Conservation (phyloP, 768 basidiomycete genomes). For the Mycena galericulata region DNA sequence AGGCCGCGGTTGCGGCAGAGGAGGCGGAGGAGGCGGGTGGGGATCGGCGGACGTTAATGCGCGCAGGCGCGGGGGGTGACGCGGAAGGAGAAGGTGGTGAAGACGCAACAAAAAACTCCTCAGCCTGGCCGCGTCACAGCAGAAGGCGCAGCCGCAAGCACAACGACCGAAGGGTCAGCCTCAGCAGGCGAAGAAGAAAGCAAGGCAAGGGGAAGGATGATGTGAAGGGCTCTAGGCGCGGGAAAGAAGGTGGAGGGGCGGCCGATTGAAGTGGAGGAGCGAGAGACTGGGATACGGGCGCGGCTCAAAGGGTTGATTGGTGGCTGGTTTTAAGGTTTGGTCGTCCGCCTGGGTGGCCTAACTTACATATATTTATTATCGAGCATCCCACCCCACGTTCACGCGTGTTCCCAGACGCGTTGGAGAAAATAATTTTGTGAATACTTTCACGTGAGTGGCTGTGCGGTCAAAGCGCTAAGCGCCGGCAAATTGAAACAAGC, state of each 20-base stretch:
- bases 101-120: background rate
- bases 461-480: no score
- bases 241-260: background rate
- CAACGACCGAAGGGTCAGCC: background rate
- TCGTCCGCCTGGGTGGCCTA: no score
- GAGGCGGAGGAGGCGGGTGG: no score
- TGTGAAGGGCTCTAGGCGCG: background rate
- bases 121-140: no score
- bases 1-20: no score
- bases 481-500: no score
- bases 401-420: no score
- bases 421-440: no score
- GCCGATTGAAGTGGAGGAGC: conserved; percentile 26
- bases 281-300: background rate
- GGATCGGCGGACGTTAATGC: background rate
- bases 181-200: background rate
- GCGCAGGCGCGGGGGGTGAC: background rate
- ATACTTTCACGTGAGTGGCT: no score
- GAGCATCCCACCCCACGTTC: no score
- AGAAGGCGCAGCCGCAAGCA: background rate
- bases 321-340: conserved; percentile 2
- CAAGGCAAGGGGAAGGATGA: background rate
- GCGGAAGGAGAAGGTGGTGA: background rate
- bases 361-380: no score
- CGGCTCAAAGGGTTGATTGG: conserved; percentile 17